Evolutionary conservation across 371 early-diverging fungal species (phyloP).

Genomic region (Massospora cicadina): DNA sequence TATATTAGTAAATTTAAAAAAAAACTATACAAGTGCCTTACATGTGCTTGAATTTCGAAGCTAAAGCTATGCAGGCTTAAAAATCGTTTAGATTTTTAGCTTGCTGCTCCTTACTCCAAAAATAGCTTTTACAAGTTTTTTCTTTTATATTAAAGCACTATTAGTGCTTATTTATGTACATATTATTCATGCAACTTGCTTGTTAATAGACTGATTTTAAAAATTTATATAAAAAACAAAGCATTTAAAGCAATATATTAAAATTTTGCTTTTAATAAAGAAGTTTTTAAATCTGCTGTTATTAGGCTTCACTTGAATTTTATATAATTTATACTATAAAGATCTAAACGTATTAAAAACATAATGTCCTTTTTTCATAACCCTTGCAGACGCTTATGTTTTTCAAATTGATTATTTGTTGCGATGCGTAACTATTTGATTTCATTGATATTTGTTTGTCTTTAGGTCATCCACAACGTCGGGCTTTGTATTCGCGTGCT

Average conservation of each 20-base stretch:
- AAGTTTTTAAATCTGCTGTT: neutral
- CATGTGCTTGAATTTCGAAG: too few species aligned
- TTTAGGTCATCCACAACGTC: constrained; percentile 64
- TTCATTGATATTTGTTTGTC: too few species aligned
- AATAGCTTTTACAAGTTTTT: neutral
- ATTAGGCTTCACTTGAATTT: neutral
- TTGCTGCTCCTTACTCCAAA: neutral
- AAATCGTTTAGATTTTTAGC: too few species aligned
- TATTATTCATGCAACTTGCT: neutral
- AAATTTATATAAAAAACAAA: neutral
- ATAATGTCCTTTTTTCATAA: too few species aligned
- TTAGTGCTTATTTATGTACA: neutral
- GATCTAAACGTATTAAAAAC: neutral
- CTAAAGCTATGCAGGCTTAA: too few species aligned
- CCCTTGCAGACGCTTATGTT: too few species aligned
- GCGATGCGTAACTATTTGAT: too few species aligned
- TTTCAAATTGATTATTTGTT: too few species aligned
- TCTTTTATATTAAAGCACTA: neutral
- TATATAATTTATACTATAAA: neutral
- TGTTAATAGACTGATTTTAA: neutral
- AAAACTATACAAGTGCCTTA: too few species aligned
- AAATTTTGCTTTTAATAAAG: neutral
- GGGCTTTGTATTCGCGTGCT: constrained; percentile 75
- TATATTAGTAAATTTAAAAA: too few species aligned
- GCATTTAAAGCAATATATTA: neutral